Percentiles rank a stretch among this genome's conserved stretches.
phyloP scores from a whole-genome alignment of 2,329 filamentous ascomycete genomes.

The Sporothrix pallida region DNA sequence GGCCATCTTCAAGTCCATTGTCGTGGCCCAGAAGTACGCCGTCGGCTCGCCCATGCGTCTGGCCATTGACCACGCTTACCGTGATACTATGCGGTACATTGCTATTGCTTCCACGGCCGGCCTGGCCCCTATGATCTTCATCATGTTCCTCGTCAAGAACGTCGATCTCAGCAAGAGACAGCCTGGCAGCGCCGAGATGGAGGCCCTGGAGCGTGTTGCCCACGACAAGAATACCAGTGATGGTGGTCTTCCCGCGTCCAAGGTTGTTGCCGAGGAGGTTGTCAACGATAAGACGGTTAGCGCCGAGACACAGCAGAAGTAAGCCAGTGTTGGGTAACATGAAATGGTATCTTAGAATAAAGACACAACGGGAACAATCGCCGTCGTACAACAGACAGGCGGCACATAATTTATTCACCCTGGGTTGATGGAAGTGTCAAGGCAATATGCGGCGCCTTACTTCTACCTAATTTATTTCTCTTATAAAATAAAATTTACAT shows the following conservation, averaged over 20 bases:
- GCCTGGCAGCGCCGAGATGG: conserved; percentile 2
- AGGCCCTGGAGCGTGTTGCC: conserved; percentile 7
- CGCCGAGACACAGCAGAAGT: not conserved
- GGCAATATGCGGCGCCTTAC: no score
- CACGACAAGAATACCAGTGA: not conserved
- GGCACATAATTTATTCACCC: no score
- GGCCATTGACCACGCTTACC: conserved; percentile 53
- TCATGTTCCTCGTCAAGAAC: conserved; percentile 33
- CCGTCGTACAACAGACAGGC: no score
- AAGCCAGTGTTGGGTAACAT: no score
- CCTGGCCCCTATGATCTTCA: conserved; percentile 26
- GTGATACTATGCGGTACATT: conserved; percentile 54
- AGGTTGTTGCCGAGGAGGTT: not conserved
- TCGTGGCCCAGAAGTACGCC: conserved; percentile 47
- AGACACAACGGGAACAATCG: no score
- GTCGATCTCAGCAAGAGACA: conserved; percentile 22
- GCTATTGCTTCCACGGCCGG: conserved; percentile 28
- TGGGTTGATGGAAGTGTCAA: no score
- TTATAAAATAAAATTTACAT: no score
- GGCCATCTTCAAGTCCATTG: conserved; percentile 34
- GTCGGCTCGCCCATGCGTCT: conserved; percentile 51
- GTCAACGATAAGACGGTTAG: not conserved
- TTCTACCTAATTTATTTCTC: no score
- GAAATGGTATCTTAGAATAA: no score
- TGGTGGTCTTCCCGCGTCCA: not conserved